phyloP scores from a whole-genome alignment of 75 land plant genomes.

The Chamaecyparis obtusa region DNA sequence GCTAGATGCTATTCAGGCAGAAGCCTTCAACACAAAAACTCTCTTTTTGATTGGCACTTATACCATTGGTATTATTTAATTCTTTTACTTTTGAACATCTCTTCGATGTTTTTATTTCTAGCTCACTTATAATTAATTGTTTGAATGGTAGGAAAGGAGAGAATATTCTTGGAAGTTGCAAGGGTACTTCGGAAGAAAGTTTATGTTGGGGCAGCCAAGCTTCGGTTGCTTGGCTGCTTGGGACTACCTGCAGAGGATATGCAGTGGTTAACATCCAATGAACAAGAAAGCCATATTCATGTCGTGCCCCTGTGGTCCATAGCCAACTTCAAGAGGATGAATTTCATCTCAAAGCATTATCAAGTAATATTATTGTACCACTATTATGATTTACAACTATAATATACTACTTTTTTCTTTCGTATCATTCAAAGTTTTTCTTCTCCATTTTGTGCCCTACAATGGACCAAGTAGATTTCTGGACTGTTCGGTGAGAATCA shows the following conservation, averaged over 20 bases:
- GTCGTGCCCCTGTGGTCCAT: constrained; percentile 97
- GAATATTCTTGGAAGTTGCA: constrained; percentile 90
- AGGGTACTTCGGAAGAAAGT: constrained; percentile 76
- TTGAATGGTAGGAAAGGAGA: constrained; percentile 75
- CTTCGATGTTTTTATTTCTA: too few species aligned
- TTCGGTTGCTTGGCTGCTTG: constrained; percentile 65
- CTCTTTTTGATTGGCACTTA: constrained; percentile 97
- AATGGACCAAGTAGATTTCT: neutral
- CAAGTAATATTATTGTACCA: constrained; percentile 40
- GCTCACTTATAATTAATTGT: neutral
- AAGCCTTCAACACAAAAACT: constrained; percentile 89
- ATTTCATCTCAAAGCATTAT: constrained; percentile 76
- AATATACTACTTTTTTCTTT: neutral
- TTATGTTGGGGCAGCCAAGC: constrained; percentile 75
- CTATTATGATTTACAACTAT: neutral
- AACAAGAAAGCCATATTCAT: constrained; percentile 85
- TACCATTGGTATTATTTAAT: constrained; percentile 61
- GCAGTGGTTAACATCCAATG: constrained; percentile 87
- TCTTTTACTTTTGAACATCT: neutral
- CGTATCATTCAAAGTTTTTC: neutral
- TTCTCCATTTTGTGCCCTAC: neutral
- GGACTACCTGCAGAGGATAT: constrained; percentile 76
- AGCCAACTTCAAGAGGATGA: constrained; percentile 93
- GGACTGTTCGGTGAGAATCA: neutral
- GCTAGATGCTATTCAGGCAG: constrained; percentile 97